These are phyloP conservation scores for Pyricularia pennisetigena DNA, from an alignment of 2,329 filamentous ascomycete species.

Conservation along the genomic window DNA sequence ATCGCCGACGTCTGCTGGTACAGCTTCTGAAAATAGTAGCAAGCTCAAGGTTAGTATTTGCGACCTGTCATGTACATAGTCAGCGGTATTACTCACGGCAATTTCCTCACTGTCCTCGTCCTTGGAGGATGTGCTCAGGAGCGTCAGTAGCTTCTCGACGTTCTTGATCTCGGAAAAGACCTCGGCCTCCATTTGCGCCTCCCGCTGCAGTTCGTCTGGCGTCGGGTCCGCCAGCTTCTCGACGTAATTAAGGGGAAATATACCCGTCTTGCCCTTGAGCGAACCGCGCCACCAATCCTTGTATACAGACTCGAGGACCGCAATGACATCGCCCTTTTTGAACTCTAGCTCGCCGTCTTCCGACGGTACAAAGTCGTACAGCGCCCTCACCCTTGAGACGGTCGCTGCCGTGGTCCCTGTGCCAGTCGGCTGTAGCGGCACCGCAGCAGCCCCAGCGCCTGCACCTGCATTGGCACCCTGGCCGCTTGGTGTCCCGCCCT, in stretches of 20 bases:
- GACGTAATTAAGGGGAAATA: conserved; percentile 97
- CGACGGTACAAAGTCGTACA: conserved; percentile 91
- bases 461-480: conserved; percentile 10
- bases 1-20: conserved; percentile 95
- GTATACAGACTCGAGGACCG: conserved; percentile 93
- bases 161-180: conserved; percentile 57
- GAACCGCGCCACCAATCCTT: conserved; percentile 99
- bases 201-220: conserved; percentile 83
- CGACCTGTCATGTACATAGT: neutral
- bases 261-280: conserved; percentile 86
- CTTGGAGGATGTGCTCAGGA: conserved; percentile 73
- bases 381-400: conserved; percentile 83
- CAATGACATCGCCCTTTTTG: conserved; percentile 97
- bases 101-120: conserved; percentile 97
- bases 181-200: conserved; percentile 86
- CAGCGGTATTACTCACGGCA: conserved; percentile 40
- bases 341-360: conserved; percentile 94
- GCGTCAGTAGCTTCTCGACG: conserved; percentile 64
- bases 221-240: conserved; percentile 96
- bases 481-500: conserved; percentile 20
- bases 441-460: conserved; percentile 29
- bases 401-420: conserved; percentile 92
- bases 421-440: conserved; percentile 48
- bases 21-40: conserved; percentile 40
- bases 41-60: conserved; percentile 2